Evolutionary conservation across 345 rosid genomes (phyloP), one percentile per base, ranked within the genome.

Genomic region (Geranium rotundifolium): DNA sequence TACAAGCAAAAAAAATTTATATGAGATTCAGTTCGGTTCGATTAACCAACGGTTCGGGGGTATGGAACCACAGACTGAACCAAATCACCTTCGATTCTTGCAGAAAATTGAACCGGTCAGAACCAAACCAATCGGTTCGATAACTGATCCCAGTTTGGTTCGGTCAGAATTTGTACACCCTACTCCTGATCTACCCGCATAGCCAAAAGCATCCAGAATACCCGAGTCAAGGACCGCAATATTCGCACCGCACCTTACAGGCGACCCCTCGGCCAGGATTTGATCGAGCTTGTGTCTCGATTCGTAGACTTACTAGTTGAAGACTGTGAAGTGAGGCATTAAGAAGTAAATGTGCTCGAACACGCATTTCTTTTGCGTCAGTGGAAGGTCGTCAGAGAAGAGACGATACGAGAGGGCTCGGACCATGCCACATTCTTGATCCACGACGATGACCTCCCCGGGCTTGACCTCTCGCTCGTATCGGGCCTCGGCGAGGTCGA

Each of bases 221-320:
- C 99, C 99, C 5, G 99, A 90, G 75, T 93, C 99, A 0, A 97
- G 96, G 23, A 93, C 97, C 0, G 97, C 95, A 30, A 93, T 93
- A 75, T 90, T 97, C 16, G 90, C 95, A 72, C 90, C 99, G 39
- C 96, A 93, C 17, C 84, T 90, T 14, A 75, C 97, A 4, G 90
- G 95, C 0, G 83, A 81, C 75, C 82, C 99, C 0, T 85, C 66
- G 0, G 99, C 99, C 19, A 93, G 82, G 29, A 93, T 86, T 77
- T 88, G 89, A 1, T 97, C 97, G 37, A 85, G 88, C 3, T 65
- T 57, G 63, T 34, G 81, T 58, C 99, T 74, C 0, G 99, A 93
- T 58, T 86, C 86, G 0, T 93, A 93, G 29, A 93, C 97, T 20
- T 97, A 93, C 65, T 78, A 76, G 29, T 97, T 95, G 34, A 86